Percentiles rank a stretch among this genome's conserved stretches.
Conservation (phyloP, 768 basidiomycete genomes). For the Glaciozyma antarctica region DNA sequence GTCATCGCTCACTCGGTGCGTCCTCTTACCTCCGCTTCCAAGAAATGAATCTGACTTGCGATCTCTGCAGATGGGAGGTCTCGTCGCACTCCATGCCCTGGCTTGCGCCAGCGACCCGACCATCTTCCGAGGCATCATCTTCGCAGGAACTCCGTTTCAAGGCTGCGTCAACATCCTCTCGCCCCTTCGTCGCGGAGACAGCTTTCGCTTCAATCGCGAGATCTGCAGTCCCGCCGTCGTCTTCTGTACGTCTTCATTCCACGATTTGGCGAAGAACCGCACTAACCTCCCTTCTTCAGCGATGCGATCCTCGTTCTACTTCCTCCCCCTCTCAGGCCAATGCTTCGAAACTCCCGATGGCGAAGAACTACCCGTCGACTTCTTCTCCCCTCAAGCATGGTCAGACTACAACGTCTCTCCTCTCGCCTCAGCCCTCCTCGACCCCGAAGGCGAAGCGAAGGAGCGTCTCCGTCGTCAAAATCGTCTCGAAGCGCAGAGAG, state of each 20-base stretch:
- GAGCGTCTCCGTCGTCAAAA: not conserved
- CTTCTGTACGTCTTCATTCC: not conserved
- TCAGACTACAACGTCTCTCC: not conserved
- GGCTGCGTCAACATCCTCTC: slow-evolving; percentile 28
- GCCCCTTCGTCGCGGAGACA: slow-evolving; percentile 17
- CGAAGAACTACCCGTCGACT: slow-evolving; percentile 15
- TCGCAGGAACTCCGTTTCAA: slow-evolving; percentile 26
- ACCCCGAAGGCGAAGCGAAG: not conserved
- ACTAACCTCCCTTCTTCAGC: not conserved
- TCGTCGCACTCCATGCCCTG: slow-evolving; percentile 30
- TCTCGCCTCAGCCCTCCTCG: not conserved
- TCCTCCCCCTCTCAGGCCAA: slow-evolving; percentile 5
- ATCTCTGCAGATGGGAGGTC: slow-evolving; percentile 25
- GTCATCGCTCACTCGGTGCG: slow-evolving; percentile 21
- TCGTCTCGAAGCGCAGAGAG: not conserved
- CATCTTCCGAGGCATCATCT: slow-evolving; percentile 26
- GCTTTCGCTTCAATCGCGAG: slow-evolving; percentile 1
- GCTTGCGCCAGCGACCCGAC: slow-evolving; percentile 20
- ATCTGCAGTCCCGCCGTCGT: slow-evolving; percentile 10
- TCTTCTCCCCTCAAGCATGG: slow-evolving; percentile 23
- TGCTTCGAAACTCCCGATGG: slow-evolving; percentile 29
- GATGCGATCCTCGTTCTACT: slow-evolving; percentile 23
- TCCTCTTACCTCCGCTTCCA: not conserved
- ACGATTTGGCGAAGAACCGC: not conserved
- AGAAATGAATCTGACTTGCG: not conserved